Conservation (phyloP, 768 basidiomycete genomes). For the Tubosaeta sp. region DNA sequence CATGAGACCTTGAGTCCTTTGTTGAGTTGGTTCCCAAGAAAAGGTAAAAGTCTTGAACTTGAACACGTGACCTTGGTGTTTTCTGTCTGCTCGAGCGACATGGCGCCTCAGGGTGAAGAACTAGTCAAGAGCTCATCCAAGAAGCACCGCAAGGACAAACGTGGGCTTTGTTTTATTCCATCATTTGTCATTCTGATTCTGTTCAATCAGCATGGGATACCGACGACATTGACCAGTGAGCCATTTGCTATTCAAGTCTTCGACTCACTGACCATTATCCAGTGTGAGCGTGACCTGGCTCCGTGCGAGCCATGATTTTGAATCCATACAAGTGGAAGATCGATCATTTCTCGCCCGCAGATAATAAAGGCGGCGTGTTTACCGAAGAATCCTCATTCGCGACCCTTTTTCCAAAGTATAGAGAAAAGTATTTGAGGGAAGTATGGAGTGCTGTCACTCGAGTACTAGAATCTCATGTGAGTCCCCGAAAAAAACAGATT, state of each 20-base stretch:
- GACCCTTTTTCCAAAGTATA: constrained; percentile 96
- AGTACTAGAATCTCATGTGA: constrained; percentile 75
- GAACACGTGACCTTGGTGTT: constrained; percentile 16
- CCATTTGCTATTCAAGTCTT: constrained; percentile 8
- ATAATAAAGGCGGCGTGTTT: constrained; percentile 82
- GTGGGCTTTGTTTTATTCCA: constrained; percentile 44
- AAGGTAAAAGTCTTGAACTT: not conserved
- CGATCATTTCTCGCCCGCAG: constrained; percentile 65
- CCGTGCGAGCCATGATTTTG: constrained; percentile 2
- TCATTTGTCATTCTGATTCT: constrained; percentile 9
- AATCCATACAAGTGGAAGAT: constrained; percentile 71
- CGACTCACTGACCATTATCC: not conserved
- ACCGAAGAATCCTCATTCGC: constrained; percentile 97
- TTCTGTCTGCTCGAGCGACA: constrained; percentile 1
- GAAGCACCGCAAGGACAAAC: constrained; percentile 90
- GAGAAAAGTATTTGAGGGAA: constrained; percentile 94
- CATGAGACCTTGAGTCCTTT: constrained; percentile 32
- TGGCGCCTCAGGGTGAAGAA: constrained; percentile 31
- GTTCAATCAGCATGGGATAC: constrained; percentile 87
- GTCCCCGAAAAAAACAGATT: constrained; percentile 18
- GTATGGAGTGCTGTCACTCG: constrained; percentile 90
- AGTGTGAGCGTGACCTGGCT: constrained; percentile 39
- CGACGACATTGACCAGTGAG: constrained; percentile 98
- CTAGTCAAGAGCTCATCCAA: constrained; percentile 74
- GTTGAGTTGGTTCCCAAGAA: not conserved